Evolutionary conservation across 2,329 filamentous ascomycete genomes (phyloP), one percentile per base, ranked within the genome.

Genomic region (Xylaria sp.): DNA sequence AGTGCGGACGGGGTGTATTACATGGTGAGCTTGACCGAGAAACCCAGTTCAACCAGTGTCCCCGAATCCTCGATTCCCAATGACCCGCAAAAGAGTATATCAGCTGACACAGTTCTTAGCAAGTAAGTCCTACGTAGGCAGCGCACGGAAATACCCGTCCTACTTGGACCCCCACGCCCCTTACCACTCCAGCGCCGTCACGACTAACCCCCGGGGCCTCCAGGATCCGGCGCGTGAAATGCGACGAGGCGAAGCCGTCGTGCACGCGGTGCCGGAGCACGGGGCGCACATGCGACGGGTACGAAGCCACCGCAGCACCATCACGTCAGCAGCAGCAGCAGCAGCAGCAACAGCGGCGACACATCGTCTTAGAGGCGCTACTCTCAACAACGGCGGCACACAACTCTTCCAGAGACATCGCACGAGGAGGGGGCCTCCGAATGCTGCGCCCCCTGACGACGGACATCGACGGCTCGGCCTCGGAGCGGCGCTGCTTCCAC

Each of bases 1-100:
- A 57, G 72, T 73, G 22, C 64, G 69, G 11, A 75, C 72, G 2
- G 72, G 72, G 13, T 75, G 72, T 59, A 70, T 74, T 17, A 75
- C 72, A 39, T 75, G 72, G 73, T 74, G 55, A 61, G 72, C 45
- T 38, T 26, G 17, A 39, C 22, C 16, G n/a, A n/a, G n/a, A n/a
- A n/a, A 17, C 17, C n/a, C 37, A 22, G 7, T 13, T 41, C n/a
- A n/a, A n/a, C n/a, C n/a, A n/a, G n/a, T n/a, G n/a, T n/a, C n/a
- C n/a, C n/a, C n/a, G n/a, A n/a, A n/a, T n/a, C n/a, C n/a, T n/a
- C n/a, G n/a, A n/a, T n/a, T 43, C 34, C 18, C 39, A 22, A 18
- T 16, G 1, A 18, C 17, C 18, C 58, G 56, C 58, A 59, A 59
- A 55, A 59, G 50, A 54, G 58, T 59, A 18, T 44, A 40, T 18